Evolutionary conservation across 805 yeast genomes (phyloP).

Genomic region (Candida nemodendra): DNA sequence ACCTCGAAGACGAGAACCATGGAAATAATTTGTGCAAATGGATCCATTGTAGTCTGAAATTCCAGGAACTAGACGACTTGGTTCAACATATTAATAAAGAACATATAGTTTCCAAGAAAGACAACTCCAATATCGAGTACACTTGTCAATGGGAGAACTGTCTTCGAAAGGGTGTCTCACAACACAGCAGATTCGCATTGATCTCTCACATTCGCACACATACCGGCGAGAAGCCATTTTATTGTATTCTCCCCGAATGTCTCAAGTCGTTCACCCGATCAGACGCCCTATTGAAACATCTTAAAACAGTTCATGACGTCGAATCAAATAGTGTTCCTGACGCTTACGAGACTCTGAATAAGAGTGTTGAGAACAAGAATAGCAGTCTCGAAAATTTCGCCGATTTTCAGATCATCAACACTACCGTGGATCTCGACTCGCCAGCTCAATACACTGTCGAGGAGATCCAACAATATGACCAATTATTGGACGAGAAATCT

Average conservation of each 20-base stretch:
- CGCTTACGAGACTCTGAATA: slow-evolving; percentile 17
- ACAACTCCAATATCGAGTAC: slow-evolving; percentile 32
- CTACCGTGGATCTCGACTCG: slow-evolving; percentile 5
- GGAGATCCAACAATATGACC: slow-evolving; percentile 8
- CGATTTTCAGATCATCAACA: slow-evolving; percentile 8
- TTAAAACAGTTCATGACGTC: slow-evolving; percentile 58
- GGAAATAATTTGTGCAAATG: slow-evolving; percentile 34
- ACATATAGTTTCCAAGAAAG: slow-evolving; percentile 33
- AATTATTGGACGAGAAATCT: slow-evolving; percentile 4
- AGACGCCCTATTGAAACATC: slow-evolving; percentile 64
- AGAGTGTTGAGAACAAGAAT: slow-evolving; percentile 4
- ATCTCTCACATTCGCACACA: slow-evolving; percentile 64
- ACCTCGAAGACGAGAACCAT: slow-evolving; percentile 13
- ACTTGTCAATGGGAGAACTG: slow-evolving; percentile 66
- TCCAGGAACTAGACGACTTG: slow-evolving; percentile 36
- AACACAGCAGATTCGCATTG: slow-evolving; percentile 56
- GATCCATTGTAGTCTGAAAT: slow-evolving; percentile 34
- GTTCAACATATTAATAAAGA: slow-evolving; percentile 40
- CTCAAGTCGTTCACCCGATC: slow-evolving; percentile 55
- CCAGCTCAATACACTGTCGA: slow-evolving; percentile 3
- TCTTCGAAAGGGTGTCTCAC: slow-evolving; percentile 47
- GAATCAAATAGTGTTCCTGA: slow-evolving; percentile 28
- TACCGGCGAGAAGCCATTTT: slow-evolving; percentile 64
- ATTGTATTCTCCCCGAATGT: slow-evolving; percentile 68
- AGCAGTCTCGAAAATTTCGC: neutral